phyloP scores from a whole-genome alignment of 2,329 filamentous ascomycete genomes.

The Cladosporium sp. region DNA sequence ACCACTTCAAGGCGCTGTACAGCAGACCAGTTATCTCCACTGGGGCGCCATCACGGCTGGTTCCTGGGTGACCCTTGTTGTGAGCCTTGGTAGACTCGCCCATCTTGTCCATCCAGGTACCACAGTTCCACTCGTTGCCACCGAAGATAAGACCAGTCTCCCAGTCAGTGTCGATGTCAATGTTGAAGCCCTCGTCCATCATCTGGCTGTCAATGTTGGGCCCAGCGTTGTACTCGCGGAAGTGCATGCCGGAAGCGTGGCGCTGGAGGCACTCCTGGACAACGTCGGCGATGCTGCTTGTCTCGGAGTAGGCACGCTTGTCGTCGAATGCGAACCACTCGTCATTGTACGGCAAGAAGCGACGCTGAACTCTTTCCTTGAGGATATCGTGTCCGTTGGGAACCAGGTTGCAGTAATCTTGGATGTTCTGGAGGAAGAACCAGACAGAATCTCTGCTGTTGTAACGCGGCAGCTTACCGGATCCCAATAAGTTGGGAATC shows the following conservation, averaged over 20 bases:
- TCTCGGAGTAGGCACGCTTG: conserved; percentile 76
- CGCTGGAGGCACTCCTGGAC: conserved; percentile 92
- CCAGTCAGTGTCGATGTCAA: conserved; percentile 91
- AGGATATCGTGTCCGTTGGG: conserved; percentile 75
- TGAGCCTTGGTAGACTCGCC: conserved; percentile 90
- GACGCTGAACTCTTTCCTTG: conserved; percentile 73
- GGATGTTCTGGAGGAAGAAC: conserved; percentile 96
- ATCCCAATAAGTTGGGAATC: conserved; percentile 91
- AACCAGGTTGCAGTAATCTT: conserved; percentile 83
- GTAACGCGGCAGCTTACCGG: conserved; percentile 83
- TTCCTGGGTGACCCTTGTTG: conserved; percentile 90
- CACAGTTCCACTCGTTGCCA: conserved; percentile 91
- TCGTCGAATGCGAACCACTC: conserved; percentile 88
- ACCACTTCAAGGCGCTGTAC: conserved; percentile 86
- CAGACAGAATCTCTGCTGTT: conserved; percentile 95
- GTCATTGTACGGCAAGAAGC: conserved; percentile 94
- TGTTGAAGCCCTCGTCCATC: conserved; percentile 87
- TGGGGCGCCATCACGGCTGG: conserved; percentile 92
- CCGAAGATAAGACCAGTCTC: conserved; percentile 86
- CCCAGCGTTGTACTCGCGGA: conserved; percentile 92
- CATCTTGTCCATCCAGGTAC: conserved; percentile 99
- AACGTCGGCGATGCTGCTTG: conserved; percentile 81
- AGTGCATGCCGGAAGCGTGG: conserved; percentile 86
- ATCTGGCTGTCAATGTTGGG: conserved; percentile 88
- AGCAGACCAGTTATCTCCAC: conserved; percentile 92